Conservation (phyloP, 163 green algal genomes). For the Trebouxia gelatinosa region DNA sequence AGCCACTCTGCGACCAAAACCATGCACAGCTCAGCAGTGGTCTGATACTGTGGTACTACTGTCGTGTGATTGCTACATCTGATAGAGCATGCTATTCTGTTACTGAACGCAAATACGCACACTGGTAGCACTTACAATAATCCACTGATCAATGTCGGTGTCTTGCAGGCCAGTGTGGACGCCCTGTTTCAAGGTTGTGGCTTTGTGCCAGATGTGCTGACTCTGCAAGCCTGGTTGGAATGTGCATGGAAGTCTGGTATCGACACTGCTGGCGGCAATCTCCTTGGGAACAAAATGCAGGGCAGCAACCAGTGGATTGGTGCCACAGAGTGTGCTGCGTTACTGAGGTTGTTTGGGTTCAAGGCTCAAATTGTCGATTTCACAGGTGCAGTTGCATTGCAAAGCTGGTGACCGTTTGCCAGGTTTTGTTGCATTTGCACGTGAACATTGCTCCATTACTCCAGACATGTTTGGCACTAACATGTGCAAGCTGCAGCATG, state of each 20-base stretch:
- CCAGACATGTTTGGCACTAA: neutral
- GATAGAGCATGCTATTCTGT: too few relatives aligned
- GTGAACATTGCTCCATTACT: neutral
- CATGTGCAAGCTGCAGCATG: neutral
- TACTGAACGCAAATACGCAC: too few relatives aligned
- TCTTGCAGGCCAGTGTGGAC: conserved; percentile 27
- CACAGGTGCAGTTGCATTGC: neutral
- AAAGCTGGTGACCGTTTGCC: neutral
- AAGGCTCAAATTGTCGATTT: conserved; percentile 78
- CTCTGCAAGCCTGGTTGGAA: conserved; percentile 80
- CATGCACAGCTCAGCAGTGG: too few relatives aligned
- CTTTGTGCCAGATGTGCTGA: conserved; percentile 65
- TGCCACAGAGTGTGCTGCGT: conserved; percentile 75
- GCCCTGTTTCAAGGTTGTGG: conserved; percentile 63
- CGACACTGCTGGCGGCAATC: conserved; percentile 57
- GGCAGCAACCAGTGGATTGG: conserved; percentile 79
- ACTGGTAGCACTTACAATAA: too few relatives aligned
- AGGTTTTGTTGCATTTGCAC: neutral
- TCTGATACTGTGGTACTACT: too few relatives aligned
- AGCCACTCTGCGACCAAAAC: too few relatives aligned
- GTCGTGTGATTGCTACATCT: too few relatives aligned
- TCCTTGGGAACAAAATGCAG: conserved; percentile 46
- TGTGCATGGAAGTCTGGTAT: conserved; percentile 70
- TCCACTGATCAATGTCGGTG: too few relatives aligned
- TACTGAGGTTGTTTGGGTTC: conserved; percentile 76